A percentile compares a stretch with the other conserved stretches of the same genome.
phyloP scores from a whole-genome alignment of 2,329 filamentous ascomycete species.

The Mycogone perniciosa region DNA sequence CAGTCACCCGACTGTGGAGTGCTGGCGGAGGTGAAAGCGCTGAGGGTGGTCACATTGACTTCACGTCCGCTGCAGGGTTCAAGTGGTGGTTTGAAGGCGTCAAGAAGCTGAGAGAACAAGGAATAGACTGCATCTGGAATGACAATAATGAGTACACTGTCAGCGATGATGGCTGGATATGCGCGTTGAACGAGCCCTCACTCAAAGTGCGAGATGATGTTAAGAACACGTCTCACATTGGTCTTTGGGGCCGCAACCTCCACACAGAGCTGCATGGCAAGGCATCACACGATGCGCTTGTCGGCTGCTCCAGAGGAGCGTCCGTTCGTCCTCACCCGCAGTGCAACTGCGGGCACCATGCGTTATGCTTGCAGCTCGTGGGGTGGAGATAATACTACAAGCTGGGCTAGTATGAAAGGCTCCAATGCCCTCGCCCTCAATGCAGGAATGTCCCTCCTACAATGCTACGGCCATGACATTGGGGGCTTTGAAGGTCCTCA shows the following conservation, averaged over 20 bases:
- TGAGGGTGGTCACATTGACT: conserved; percentile 66
- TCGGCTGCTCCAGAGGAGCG: conserved; percentile 52
- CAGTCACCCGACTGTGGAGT: conserved; percentile 62
- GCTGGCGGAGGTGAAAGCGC: conserved; percentile 64
- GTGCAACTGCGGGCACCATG: conserved; percentile 64
- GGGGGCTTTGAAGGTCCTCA: conserved; percentile 71
- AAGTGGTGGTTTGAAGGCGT: conserved; percentile 68
- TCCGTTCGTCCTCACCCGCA: conserved; percentile 64
- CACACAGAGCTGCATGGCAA: conserved; percentile 68
- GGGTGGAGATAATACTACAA: conserved; percentile 70
- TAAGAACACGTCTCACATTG: conserved; percentile 44
- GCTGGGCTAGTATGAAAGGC: conserved; percentile 67
- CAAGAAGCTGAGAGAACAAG: conserved; percentile 51
- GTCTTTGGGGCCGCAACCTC: conserved; percentile 62
- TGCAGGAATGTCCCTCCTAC: conserved; percentile 61
- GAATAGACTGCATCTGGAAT: conserved; percentile 72
- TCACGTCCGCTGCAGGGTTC: conserved; percentile 60
- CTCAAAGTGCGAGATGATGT: conserved; percentile 31
- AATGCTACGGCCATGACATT: conserved; percentile 68
- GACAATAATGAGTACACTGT: conserved; percentile 73
- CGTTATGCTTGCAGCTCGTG: conserved; percentile 65
- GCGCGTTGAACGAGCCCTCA: conserved; percentile 43
- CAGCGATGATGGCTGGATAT: conserved; percentile 58
- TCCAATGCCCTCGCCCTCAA: conserved; percentile 63
- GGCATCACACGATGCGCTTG: conserved; percentile 60